These are phyloP conservation scores for Micractinium sp. DNA, from an alignment of 139 green algal species.

Conservation along the genomic window DNA sequence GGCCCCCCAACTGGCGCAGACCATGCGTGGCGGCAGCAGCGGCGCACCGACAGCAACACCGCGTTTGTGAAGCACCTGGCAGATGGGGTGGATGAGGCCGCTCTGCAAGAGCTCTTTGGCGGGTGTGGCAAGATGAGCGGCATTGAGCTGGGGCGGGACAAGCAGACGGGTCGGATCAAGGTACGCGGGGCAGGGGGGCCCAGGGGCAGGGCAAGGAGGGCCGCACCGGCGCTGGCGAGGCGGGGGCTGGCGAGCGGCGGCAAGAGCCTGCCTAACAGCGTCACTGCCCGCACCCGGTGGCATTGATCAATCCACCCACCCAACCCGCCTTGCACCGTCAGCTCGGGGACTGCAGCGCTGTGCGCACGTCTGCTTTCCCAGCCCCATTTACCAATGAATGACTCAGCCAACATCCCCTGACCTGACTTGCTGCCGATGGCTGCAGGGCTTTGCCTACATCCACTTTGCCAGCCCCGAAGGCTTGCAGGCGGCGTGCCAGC, in stretches of 20 bases:
- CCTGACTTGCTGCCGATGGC: neutral
- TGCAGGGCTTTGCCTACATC: conserved; percentile 86
- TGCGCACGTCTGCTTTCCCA: neutral
- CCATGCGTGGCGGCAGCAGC: conserved; percentile 26
- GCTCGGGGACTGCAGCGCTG: neutral
- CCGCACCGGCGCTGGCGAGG: too few relatives aligned
- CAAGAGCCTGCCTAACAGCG: too few relatives aligned
- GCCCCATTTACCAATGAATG: too few relatives aligned
- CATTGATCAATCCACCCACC: too few relatives aligned
- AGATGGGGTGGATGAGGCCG: conserved; percentile 36
- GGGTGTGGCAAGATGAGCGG: conserved; percentile 51
- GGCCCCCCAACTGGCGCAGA: neutral
- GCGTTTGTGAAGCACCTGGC: conserved; percentile 64
- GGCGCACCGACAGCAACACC: conserved; percentile 36
- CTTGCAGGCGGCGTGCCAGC: conserved; percentile 56
- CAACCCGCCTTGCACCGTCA: neutral
- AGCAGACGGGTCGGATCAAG: conserved; percentile 43
- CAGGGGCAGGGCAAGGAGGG: too few relatives aligned
- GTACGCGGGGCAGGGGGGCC: neutral
- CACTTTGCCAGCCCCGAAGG: conserved; percentile 68
- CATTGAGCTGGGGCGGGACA: conserved; percentile 61
- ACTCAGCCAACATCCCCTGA: too few relatives aligned
- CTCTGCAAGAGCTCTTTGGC: conserved; percentile 65
- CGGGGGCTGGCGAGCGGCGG: too few relatives aligned
- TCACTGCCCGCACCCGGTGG: too few relatives aligned